A percentile compares a stretch with the other conserved stretches of the same genome.
These are phyloP conservation scores for Teunomyces kruisii DNA, from an alignment of 805 yeast genomes.

Conservation along the genomic window DNA sequence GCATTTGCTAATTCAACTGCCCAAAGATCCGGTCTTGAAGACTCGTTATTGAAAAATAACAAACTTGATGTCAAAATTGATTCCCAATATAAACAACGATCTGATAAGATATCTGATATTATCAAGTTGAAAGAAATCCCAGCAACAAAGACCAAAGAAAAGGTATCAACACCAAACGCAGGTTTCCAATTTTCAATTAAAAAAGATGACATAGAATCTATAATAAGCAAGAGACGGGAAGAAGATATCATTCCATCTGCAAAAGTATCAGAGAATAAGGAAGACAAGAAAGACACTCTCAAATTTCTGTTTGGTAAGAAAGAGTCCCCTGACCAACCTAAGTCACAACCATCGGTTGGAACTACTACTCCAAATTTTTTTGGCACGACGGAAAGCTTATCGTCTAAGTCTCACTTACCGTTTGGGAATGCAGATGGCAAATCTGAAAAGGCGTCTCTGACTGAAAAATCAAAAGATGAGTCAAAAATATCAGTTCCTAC, in stretches of 20 bases:
- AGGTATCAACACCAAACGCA: conserved; percentile 29
- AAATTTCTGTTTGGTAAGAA: conserved; percentile 3
- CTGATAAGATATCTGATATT: conserved; percentile 25
- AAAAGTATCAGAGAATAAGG: neutral
- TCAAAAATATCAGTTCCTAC: too few relatives aligned
- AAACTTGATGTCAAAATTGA: conserved; percentile 23
- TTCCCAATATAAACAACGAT: conserved; percentile 22
- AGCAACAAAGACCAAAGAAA: conserved; percentile 1
- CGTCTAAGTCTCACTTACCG: too few relatives aligned
- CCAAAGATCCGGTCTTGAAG: conserved; percentile 19
- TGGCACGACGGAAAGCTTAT: neutral
- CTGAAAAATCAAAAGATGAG: too few relatives aligned
- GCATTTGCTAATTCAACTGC: conserved; percentile 13
- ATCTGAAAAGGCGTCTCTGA: too few relatives aligned
- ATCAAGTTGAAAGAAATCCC: conserved; percentile 30
- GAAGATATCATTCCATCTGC: neutral
- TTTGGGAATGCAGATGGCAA: too few relatives aligned
- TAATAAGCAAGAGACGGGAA: conserved; percentile 19
- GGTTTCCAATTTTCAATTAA: conserved; percentile 39
- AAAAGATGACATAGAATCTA: conserved; percentile 24
- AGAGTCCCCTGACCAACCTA: neutral
- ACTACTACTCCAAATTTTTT: neutral
- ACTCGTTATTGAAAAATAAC: conserved; percentile 12
- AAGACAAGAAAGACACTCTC: conserved; percentile 6
- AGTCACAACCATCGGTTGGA: neutral